These are phyloP conservation scores for Neonectria hederae DNA, from an alignment of 2,329 filamentous ascomycete genomes.

Conservation along the genomic window DNA sequence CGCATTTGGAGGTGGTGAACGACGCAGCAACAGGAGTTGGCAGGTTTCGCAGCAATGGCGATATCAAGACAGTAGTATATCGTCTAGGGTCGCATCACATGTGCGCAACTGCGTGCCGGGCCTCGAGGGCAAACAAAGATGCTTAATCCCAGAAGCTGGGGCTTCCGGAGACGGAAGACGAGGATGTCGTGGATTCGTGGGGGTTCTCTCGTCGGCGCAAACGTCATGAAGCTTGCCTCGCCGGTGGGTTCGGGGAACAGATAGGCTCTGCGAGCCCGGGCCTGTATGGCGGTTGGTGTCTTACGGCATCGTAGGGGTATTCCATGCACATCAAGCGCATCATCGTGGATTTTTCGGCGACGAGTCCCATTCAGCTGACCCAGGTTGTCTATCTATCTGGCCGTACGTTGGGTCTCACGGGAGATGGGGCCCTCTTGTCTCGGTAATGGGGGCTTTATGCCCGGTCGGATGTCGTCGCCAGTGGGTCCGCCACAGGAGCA, in stretches of 20 bases:
- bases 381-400: not conserved
- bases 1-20: not conserved
- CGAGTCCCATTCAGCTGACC: not conserved
- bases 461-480: conserved; percentile 48
- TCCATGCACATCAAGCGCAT: no score
- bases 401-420: conserved; percentile 17
- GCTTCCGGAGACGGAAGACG: not conserved
- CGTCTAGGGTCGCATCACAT: not conserved
- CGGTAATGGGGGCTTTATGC: conserved; percentile 40
- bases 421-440: conserved; percentile 27
- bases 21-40: not conserved
- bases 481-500: conserved; percentile 45
- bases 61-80: not conserved
- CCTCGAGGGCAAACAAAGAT: not conserved
- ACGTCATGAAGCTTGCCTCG: conserved; percentile 9
- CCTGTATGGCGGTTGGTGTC: not conserved
- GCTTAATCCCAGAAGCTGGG: not conserved
- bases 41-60: not conserved
- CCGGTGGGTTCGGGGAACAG: not conserved
- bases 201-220: not conserved
- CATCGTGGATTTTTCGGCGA: not conserved
- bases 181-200: conserved; percentile 6
- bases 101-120: not conserved
- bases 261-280: not conserved
- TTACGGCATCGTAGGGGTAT: not conserved